Conservation (phyloP, 805 yeast species). For the Ogataea ganodermae region DNA sequence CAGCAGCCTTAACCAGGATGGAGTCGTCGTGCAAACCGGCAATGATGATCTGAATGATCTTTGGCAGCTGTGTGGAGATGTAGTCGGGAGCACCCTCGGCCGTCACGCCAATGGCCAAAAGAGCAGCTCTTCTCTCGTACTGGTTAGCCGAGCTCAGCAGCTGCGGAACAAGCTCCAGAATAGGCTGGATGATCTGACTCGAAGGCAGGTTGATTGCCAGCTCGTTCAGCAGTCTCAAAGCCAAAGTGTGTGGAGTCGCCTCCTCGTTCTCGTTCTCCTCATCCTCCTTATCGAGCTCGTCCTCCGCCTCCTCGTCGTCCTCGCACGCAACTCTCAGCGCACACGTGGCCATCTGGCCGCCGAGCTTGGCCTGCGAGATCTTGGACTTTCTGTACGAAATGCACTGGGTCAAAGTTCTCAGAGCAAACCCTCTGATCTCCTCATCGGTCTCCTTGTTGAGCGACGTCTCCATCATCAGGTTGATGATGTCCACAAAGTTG, state of each 20-base stretch:
- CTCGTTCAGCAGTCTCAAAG: conserved; percentile 75
- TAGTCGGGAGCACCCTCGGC: conserved; percentile 95
- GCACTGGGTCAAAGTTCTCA: conserved; percentile 80
- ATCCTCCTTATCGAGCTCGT: conserved; percentile 73
- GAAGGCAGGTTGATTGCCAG: conserved; percentile 89
- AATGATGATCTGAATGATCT: conserved; percentile 70
- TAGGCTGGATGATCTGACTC: conserved; percentile 81
- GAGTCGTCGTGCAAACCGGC: conserved; percentile 77
- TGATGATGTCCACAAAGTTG: conserved; percentile 64
- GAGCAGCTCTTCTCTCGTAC: conserved; percentile 84
- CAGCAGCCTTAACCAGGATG: conserved; percentile 78
- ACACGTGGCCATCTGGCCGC: conserved; percentile 72
- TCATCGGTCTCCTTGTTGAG: conserved; percentile 66
- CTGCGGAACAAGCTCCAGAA: conserved; percentile 62
- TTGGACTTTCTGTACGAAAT: conserved; percentile 80
- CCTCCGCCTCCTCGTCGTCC: conserved; percentile 74
- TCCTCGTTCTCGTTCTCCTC: conserved; percentile 95
- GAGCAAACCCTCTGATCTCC: conserved; percentile 79
- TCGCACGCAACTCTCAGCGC: conserved; percentile 80
- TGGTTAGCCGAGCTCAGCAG: conserved; percentile 63
- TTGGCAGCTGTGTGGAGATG: conserved; percentile 71
- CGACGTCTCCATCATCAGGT: conserved; percentile 76
- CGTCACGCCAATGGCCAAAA: conserved; percentile 77
- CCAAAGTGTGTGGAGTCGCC: conserved; percentile 73
- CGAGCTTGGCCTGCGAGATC: conserved; percentile 76